Base-by-base conservation (phyloP, 495 filamentous ascomycete genomes). In the Podospora appendiculata region DNA sequence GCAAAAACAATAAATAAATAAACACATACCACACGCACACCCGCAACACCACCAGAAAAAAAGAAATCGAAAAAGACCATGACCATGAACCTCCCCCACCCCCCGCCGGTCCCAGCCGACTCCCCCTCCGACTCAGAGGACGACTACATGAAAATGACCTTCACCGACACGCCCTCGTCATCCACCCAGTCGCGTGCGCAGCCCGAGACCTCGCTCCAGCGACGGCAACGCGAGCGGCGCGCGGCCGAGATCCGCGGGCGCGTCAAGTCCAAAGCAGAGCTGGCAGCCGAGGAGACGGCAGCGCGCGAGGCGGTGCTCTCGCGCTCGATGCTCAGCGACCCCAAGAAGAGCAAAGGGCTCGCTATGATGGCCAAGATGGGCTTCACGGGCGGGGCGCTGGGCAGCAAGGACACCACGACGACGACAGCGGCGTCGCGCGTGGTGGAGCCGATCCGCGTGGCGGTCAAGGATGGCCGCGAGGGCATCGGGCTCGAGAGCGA, bases 361-460 rank as follows among this genome's bases (percentile, higher is more conserved):
- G 76, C 87, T 52, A 95, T 98, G 90, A 93, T 98, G 91, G 83
- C 88, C n/a, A 90, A 86, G 67, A 85, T 98, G 73, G 93, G 93
- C 7, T 98, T 91, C 70, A 86, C 86, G 12, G 80, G 81, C 47
- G 76, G 80, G 0, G 75, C 95, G 4, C 89, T 93, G 1, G 85
- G 84, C 58, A 54, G 32, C 11, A 14, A 18, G 8, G 13, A 6
- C 17, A 45, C 18, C 8, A 10, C 41, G 14, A 19, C 18, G 14
- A 8, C 17, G 14, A n/a, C 19, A 16, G 41, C 35, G 17, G 25
- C 13, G 9, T 4, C 56, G 54, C 50, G 67, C 62, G 33, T 56
- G 14, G 69, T 77, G 8, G 85, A 91, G 64, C 89, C 89, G 0
- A 75, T 95, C 14, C 68, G 76, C 11, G 66, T 94, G 3, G 64